These are phyloP conservation scores for Coemansia reversa DNA, from an alignment of 192 early-diverging fungal genomes.

Conservation along the genomic window DNA sequence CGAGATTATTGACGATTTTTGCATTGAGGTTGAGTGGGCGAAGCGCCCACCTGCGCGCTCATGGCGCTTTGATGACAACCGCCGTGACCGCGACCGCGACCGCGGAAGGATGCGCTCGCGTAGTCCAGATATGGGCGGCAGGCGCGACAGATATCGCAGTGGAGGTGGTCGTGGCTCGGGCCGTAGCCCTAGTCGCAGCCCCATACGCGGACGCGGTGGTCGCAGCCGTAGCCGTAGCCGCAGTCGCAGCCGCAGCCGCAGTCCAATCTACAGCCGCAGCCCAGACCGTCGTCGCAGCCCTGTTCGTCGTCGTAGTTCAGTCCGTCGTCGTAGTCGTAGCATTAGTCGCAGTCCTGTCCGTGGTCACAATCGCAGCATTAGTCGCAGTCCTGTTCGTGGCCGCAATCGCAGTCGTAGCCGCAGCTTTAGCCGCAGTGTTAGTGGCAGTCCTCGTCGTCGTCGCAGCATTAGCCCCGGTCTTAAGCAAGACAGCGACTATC, in stretches of 20 bases:
- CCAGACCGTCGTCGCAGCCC: slow-evolving; percentile 2
- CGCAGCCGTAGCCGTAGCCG: slow-evolving; percentile 14
- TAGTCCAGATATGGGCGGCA: slow-evolving; percentile 16
- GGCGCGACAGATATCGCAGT: slow-evolving; percentile 8
- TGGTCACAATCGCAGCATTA: slow-evolving; percentile 9
- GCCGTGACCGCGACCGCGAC: slow-evolving; percentile 31
- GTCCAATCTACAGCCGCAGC: slow-evolving; percentile 15
- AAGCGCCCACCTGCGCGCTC: slow-evolving; percentile 76
- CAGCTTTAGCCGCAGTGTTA: slow-evolving; percentile 15
- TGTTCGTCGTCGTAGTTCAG: slow-evolving; percentile 9
- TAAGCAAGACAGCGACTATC: slow-evolving; percentile 1
- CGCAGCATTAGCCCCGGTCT: background rate
- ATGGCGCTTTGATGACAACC: slow-evolving; percentile 70
- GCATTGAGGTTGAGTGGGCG: slow-evolving; percentile 88
- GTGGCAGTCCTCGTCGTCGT: background rate
- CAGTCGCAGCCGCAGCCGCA: background rate
- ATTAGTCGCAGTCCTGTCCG: slow-evolving; percentile 8
- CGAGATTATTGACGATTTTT: slow-evolving; percentile 72
- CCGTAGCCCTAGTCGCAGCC: slow-evolving; percentile 27
- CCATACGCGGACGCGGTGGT: background rate
- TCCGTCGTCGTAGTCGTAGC: slow-evolving; percentile 19
- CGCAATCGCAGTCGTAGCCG: background rate
- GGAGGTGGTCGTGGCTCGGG: slow-evolving; percentile 1
- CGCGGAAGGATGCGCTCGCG: slow-evolving; percentile 46
- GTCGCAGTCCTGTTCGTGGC: background rate